Conservation (phyloP, 108 stramenopile species). For the Cyclotella atomus region DNA sequence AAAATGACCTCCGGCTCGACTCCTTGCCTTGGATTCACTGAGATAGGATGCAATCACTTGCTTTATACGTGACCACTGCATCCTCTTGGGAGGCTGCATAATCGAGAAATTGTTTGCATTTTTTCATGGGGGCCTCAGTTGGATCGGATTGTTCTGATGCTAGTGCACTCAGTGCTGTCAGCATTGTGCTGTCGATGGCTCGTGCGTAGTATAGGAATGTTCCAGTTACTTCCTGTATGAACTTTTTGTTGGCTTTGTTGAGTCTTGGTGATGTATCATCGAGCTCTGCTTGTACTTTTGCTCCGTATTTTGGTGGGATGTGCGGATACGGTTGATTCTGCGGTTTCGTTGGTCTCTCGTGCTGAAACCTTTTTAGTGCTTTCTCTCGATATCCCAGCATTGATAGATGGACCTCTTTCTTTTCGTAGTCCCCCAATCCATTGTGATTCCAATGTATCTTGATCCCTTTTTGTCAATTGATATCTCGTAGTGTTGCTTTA, state of each 20-base stretch:
- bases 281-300: constrained; percentile 27
- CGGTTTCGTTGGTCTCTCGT: constrained; percentile 32
- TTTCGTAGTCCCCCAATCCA: constrained; percentile 7
- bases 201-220: constrained; percentile 53
- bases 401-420: constrained; percentile 31
- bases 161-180: constrained; percentile 31
- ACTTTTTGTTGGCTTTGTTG: constrained; percentile 18
- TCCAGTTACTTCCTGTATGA: constrained; percentile 35
- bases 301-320: constrained; percentile 34
- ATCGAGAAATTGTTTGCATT: constrained; percentile 40
- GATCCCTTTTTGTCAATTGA: constrained; percentile 29
- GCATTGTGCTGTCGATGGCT: constrained; percentile 46
- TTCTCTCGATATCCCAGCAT: constrained; percentile 28
- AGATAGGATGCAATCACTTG: constrained; percentile 31
- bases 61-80: constrained; percentile 39
- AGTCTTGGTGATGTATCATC: constrained; percentile 29
- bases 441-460: constrained; percentile 1
- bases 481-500: constrained; percentile 26
- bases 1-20: constrained; percentile 40
- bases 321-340: constrained; percentile 46
- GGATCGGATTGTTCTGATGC: constrained; percentile 10
- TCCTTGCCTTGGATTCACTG: constrained; percentile 32
- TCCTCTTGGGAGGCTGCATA: constrained; percentile 53
- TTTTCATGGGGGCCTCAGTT: constrained; percentile 14
- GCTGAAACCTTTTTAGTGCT: constrained; percentile 38